A percentile compares a stretch with the other conserved stretches of the same genome.
Evolutionary conservation across 306 rosid species (phyloP).

Genomic region (Cucurbita argyrosperma): DNA sequence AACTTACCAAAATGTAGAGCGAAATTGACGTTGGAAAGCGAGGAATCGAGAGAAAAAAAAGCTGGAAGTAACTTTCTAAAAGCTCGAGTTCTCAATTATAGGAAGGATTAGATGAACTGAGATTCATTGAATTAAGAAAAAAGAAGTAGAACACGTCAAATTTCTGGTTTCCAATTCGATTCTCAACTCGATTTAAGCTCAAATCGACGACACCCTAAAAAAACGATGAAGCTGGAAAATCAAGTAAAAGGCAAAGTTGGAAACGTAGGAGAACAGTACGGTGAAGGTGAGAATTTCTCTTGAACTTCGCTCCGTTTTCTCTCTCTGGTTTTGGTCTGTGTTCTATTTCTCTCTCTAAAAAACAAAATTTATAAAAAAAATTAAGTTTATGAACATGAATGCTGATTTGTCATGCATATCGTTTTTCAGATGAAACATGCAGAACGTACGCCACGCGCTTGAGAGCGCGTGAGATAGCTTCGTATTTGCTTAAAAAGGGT

Average conservation of each 20-base stretch:
- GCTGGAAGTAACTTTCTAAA: conserved; percentile 4
- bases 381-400: background rate
- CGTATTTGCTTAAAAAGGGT: background rate
- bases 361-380: too few species aligned
- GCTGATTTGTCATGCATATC: background rate
- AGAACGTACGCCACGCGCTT: background rate
- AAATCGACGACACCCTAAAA: background rate
- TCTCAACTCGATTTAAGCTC: background rate
- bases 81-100: conserved; percentile 11
- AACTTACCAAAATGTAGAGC: conserved; percentile 35
- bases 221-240: background rate
- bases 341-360: background rate
- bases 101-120: conserved; percentile 17
- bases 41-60: background rate
- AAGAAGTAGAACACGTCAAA: conserved; percentile 17
- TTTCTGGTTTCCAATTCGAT: background rate
- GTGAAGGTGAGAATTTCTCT: background rate
- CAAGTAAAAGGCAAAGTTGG: conserved; percentile 1
- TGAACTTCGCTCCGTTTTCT: background rate
- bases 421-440: background rate
- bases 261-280: background rate
- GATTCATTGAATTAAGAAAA: conserved; percentile 24
- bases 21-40: conserved; percentile 11
- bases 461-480: background rate
- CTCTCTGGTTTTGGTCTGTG: background rate